Conservation (phyloP, 768 basidiomycete genomes). For the Leccinum olivaceopallidum region DNA sequence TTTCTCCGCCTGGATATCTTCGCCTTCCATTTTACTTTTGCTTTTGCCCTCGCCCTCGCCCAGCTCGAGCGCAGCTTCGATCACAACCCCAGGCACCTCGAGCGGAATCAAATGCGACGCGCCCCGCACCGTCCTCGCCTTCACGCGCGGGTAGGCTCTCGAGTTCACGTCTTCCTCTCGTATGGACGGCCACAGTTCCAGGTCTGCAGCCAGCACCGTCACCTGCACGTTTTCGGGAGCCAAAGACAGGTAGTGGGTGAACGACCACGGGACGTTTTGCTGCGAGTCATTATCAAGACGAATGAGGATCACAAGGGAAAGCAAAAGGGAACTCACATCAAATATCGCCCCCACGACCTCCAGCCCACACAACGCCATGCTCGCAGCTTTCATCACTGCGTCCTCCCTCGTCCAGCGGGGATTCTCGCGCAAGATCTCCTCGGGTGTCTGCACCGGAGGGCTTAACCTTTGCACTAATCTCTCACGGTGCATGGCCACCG, state of each 20-base stretch:
- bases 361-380: background rate
- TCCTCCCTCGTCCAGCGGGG: background rate
- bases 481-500: background rate
- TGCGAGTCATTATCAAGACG: background rate
- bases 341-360: background rate
- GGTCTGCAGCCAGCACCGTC: slow-evolving; percentile 16
- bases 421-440: background rate
- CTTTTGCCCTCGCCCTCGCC: background rate
- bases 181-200: background rate
- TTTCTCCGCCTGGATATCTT: too few relatives aligned
- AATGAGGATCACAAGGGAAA: slow-evolving; percentile 1
- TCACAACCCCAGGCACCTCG: slow-evolving; percentile 15
- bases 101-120: slow-evolving; percentile 14
- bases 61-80: slow-evolving; percentile 14
- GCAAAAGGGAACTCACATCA: background rate
- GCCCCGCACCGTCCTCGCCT: slow-evolving; percentile 8
- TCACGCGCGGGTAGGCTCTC: slow-evolving; percentile 8
- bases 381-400: background rate
- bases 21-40: too few relatives aligned
- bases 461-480: background rate
- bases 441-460: background rate
- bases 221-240: slow-evolving; percentile 17
- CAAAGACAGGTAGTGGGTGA: slow-evolving; percentile 7
- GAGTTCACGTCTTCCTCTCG: background rate
- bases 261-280: slow-evolving; percentile 28